Evolutionary conservation across 2,329 filamentous ascomycete species (phyloP), one percentile per base, ranked within the genome.

Genomic region (Aspergillus puulaauensis): DNA sequence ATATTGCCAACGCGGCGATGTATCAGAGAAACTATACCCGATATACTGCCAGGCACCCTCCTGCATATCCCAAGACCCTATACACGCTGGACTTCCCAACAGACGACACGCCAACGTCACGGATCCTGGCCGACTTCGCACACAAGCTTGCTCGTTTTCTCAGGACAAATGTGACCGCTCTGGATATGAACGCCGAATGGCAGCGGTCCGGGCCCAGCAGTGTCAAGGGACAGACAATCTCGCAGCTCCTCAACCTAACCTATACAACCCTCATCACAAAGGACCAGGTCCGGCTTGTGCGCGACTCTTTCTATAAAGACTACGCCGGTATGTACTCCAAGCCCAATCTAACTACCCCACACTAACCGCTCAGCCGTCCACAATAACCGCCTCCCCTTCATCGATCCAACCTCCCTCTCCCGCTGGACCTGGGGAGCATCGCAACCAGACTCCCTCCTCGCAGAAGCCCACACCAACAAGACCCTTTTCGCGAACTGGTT

Each of bases 371-470:
- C 27, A 31, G 27, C 76, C 1, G 70, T 68, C 0, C 69, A 82
- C 57, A 72, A 75, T 33, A 80, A 79, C 2, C 75, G 78, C 4
- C 66, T 61, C 1, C 81, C 81, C 0, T 82, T 82, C 52, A 71
- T 84, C 43, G 77, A 83, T 54, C 81, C 82, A 0, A 74, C 76
- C 0, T 80, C 82, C 1, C 61, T 80, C 1, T 71, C 73, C 0
- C 77, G 81, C 11, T 83, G 80, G 78, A 71, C 70, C 8, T 83
- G 75, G 67, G 80, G 77, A 2, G 75, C 78, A 35, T 72, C 70
- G 1, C 71, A 73, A 37, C 69, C 73, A 1, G 67, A 73, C 2
- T 71, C 73, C 3, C 71, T 72, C 0, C 66, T 80, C 0, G 73
- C 77, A 0, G 68, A 77, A 2, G 83, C 79, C 3, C 69, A 81